Conservation (phyloP, 257 asterid genomes). For the Nicotiana tabacum region DNA sequence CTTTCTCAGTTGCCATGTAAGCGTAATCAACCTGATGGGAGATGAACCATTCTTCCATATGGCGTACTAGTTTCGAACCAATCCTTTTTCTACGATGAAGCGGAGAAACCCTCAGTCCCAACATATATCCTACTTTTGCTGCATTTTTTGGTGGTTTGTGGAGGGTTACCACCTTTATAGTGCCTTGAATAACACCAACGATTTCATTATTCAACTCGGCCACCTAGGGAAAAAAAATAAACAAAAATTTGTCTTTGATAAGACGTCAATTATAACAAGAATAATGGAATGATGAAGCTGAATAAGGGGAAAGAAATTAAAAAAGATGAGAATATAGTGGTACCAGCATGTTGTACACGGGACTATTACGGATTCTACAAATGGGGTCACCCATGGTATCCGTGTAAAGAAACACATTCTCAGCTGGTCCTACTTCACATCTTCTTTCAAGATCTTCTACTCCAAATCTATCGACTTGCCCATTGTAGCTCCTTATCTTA, state of each 20-base stretch:
- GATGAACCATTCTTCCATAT: slow-evolving; percentile 34
- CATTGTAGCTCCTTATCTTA: slow-evolving; percentile 34
- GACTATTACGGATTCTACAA: slow-evolving; percentile 38
- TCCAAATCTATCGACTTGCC: slow-evolving; percentile 19
- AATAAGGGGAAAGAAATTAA: not conserved
- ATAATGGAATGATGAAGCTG: too few relatives aligned
- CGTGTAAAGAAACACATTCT: slow-evolving; percentile 30
- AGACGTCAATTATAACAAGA: too few relatives aligned
- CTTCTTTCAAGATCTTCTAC: slow-evolving; percentile 38
- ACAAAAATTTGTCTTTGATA: not conserved
- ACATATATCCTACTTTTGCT: slow-evolving; percentile 31
- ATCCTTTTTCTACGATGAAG: slow-evolving; percentile 31
- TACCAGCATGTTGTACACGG: slow-evolving; percentile 39
- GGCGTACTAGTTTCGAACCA: slow-evolving; percentile 21
- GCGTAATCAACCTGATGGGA: slow-evolving; percentile 25
- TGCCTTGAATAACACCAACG: slow-evolving; percentile 34
- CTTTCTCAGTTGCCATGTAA: slow-evolving; percentile 42
- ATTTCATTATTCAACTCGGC: slow-evolving; percentile 37
- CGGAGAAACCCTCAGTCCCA: slow-evolving; percentile 34
- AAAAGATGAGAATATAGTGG: not conserved
- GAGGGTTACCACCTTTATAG: slow-evolving; percentile 26
- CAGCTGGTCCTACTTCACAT: slow-evolving; percentile 37
- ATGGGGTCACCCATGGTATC: slow-evolving; percentile 45
- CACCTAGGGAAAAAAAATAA: slow-evolving; percentile 11
- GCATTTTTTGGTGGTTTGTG: slow-evolving; percentile 11